Conservation (phyloP, 2,329 filamentous ascomycete species). For the Pseudopithomyces maydicus region DNA sequence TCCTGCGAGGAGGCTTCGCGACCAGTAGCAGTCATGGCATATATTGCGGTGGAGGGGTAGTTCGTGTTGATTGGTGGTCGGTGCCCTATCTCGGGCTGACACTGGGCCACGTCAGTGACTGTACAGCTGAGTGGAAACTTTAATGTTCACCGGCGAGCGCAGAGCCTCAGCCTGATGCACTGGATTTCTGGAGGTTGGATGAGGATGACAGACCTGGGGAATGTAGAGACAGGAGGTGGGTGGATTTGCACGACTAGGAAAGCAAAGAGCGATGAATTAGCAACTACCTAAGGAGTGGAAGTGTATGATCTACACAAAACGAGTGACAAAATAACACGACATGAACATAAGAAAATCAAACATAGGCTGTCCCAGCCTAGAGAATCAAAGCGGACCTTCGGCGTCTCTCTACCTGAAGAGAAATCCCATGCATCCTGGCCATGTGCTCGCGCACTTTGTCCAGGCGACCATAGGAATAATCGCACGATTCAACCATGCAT, state of each 20-base stretch:
- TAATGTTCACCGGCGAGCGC: background rate
- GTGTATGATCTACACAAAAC: background rate
- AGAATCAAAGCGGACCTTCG: background rate
- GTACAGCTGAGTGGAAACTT: background rate
- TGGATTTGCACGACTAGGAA: background rate
- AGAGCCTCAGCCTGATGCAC: background rate
- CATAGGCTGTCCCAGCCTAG: too few species aligned
- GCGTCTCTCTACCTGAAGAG: background rate
- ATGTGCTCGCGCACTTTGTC: slow-evolving; percentile 12
- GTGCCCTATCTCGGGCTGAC: background rate
- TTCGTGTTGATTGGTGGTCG: background rate
- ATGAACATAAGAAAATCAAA: background rate
- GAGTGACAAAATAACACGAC: background rate
- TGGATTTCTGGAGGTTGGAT: background rate
- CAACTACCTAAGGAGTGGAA: slow-evolving; percentile 1
- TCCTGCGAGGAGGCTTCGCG: background rate
- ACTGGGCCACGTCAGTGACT: background rate
- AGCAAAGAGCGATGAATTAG: background rate
- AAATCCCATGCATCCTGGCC: slow-evolving; percentile 8
- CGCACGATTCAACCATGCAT: slow-evolving; percentile 6
- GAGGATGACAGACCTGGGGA: background rate
- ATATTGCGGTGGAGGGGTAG: background rate
- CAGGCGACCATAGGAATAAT: slow-evolving; percentile 6
- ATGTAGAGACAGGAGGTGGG: background rate
- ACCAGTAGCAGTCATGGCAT: background rate